phyloP scores from a whole-genome alignment of 2,329 filamentous ascomycete species.

The Furcasterigmium sp. region DNA sequence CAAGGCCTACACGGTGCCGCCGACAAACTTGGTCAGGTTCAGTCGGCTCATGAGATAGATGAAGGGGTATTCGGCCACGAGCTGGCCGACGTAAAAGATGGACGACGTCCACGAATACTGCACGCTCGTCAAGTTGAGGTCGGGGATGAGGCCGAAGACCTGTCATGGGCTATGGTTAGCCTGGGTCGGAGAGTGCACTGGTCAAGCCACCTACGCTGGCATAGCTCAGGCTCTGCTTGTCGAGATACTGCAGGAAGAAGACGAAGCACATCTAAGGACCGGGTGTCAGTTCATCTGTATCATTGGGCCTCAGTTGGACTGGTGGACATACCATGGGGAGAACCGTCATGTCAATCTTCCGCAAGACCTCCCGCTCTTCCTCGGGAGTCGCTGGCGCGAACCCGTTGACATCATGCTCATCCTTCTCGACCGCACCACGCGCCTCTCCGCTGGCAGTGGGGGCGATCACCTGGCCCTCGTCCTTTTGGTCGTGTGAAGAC shows the following conservation, averaged over 20 bases:
- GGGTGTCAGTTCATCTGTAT: background rate
- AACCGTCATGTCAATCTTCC: slow-evolving; percentile 26
- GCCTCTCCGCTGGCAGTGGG: background rate
- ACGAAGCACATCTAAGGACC: slow-evolving; percentile 29
- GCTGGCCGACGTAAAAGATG: slow-evolving; percentile 32
- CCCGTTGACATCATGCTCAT: background rate
- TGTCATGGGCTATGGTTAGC: background rate
- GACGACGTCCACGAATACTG: slow-evolving; percentile 44
- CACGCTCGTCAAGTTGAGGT: slow-evolving; percentile 34
- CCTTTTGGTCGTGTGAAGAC: background rate
- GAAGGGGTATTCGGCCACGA: slow-evolving; percentile 42
- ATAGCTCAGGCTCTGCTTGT: slow-evolving; percentile 46
- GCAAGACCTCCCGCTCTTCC: slow-evolving; percentile 22
- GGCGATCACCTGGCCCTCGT: background rate
- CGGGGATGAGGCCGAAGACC: slow-evolving; percentile 39
- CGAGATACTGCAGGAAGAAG: slow-evolving; percentile 37
- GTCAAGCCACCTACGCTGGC: slow-evolving; percentile 20
- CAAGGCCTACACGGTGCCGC: slow-evolving; percentile 32
- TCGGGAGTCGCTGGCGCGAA: slow-evolving; percentile 18
- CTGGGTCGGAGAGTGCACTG: background rate
- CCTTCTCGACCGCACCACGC: too few species aligned
- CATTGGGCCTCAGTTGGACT: background rate
- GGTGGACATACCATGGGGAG: slow-evolving; percentile 19
- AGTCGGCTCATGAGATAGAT: slow-evolving; percentile 46
- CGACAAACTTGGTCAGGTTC: slow-evolving; percentile 44